phyloP scores from a whole-genome alignment of 352 stramenopile genomes.

The Pythium oligandrum region DNA sequence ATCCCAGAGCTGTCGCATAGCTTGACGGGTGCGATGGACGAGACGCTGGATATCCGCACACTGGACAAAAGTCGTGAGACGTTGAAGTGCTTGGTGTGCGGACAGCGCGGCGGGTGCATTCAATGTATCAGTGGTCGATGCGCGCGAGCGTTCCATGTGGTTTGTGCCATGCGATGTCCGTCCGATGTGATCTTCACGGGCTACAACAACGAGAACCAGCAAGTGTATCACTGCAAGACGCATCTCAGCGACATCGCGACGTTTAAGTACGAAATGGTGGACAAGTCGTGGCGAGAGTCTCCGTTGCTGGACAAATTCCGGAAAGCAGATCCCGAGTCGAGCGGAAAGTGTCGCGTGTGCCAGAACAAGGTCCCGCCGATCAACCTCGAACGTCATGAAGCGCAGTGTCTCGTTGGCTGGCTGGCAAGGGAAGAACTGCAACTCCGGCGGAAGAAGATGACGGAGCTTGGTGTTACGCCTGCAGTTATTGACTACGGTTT shows the following conservation, averaged over 20 bases:
- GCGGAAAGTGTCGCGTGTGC: slow-evolving; percentile 61
- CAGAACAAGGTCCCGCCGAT: slow-evolving; percentile 32
- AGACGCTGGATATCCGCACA: slow-evolving; percentile 56
- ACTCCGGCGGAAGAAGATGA: slow-evolving; percentile 33
- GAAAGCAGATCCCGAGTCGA: slow-evolving; percentile 14
- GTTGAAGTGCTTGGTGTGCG: slow-evolving; percentile 79
- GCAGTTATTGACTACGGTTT: slow-evolving; percentile 35
- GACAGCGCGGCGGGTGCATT: slow-evolving; percentile 78
- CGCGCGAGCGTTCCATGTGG: slow-evolving; percentile 74
- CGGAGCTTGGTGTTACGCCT: slow-evolving; percentile 26
- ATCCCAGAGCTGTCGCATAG: slow-evolving; percentile 84
- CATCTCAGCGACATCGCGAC: slow-evolving; percentile 61
- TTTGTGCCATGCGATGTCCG: slow-evolving; percentile 71
- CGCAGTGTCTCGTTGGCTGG: slow-evolving; percentile 56
- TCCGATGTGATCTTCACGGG: slow-evolving; percentile 77
- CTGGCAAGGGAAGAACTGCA: slow-evolving; percentile 39
- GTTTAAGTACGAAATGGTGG: slow-evolving; percentile 61
- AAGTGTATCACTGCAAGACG: slow-evolving; percentile 80
- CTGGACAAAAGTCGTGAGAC: slow-evolving; percentile 65
- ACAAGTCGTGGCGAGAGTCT: slow-evolving; percentile 45
- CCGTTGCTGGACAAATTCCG: slow-evolving; percentile 24
- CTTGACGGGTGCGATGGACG: slow-evolving; percentile 44
- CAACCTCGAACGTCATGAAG: slow-evolving; percentile 47
- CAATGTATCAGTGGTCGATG: slow-evolving; percentile 85
- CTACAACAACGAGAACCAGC: slow-evolving; percentile 71